phyloP scores from a whole-genome alignment of 768 basidiomycete genomes.

The Steccherinum ochraceum region DNA sequence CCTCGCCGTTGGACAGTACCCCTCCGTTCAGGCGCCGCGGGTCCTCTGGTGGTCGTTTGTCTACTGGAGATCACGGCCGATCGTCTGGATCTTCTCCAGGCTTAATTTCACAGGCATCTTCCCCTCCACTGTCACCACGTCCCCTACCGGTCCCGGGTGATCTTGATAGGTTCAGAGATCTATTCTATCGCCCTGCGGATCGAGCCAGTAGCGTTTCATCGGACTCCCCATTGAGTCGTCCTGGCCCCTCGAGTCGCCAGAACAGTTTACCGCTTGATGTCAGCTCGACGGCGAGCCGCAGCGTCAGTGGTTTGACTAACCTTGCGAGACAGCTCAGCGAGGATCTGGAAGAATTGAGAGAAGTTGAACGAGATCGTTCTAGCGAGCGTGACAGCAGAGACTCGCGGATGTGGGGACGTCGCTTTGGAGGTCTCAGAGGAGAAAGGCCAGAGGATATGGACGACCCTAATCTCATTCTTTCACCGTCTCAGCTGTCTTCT shows the following conservation, averaged over 20 bases:
- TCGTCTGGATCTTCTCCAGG: conserved; percentile 22
- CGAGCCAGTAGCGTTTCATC: background rate
- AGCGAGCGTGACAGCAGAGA: background rate
- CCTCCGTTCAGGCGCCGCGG: conserved; percentile 10
- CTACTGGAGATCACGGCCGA: conserved; percentile 7
- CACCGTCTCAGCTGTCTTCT: background rate
- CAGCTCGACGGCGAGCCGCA: conserved; percentile 20
- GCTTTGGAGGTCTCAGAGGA: conserved; percentile 7
- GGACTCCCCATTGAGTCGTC: background rate
- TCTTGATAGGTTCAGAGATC: conserved; percentile 65
- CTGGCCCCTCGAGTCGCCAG: background rate
- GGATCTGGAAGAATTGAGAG: conserved; percentile 24
- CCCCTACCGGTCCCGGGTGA: conserved; percentile 51
- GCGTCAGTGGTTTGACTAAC: conserved; percentile 30
- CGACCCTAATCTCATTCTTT: conserved; percentile 7
- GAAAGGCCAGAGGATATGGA: conserved; percentile 5
- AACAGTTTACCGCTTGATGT: conserved; percentile 24
- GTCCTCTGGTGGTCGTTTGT: conserved; percentile 5
- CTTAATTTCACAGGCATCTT: conserved; percentile 25
- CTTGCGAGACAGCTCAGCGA: conserved; percentile 36
- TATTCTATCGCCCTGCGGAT: conserved; percentile 56
- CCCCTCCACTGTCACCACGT: conserved; percentile 40
- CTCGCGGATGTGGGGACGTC: conserved; percentile 11
- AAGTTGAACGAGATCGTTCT: conserved; percentile 9
- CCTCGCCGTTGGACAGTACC: background rate